Base-by-base conservation (phyloP, 805 yeast species). In the Candida tallmaniae region DNA sequence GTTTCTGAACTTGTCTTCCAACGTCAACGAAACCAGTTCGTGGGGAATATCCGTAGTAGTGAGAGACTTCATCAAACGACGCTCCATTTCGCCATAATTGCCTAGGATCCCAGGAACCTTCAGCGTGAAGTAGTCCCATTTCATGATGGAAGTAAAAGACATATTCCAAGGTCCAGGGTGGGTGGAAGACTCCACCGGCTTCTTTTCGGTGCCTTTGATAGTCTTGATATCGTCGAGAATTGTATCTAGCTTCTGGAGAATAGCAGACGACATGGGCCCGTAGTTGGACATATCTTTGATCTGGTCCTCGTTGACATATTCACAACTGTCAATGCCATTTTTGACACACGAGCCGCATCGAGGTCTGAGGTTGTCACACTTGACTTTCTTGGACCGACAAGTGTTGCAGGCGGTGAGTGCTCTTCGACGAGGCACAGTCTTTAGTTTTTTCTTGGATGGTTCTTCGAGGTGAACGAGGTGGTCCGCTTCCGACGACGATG, bases 351-450 rank as follows among this genome's bases (percentile, higher is more conserved):
- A 44, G 8, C 67, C 61, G 36, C 67, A 62, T 22, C 51, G 37
- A 1, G 68, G 68, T 20, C 62, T 42, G 21, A 45, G 39, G 35
- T 62, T 62, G 39, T 62, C 68, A 45, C 68, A 62, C 39, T 57
- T 59, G 36, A 59, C 56, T 35, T 62, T 62, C 37, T 59, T 59
- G 17, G 52, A 35, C 29, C 68, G 45, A 37, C 68, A 62, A 5
- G 56, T 50, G 38, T 60, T 65, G 42, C 68, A 62, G 1, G 68
- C 68, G 0, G 68, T 60, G n/a, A 58, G 41, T 1, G 64, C 63
- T 32, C 65, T 34, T 34, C 51, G 55, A 18, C 68, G 29, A 5
- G 55, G 27, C 7, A 14, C 16, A 6, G 32, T 8, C 14, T 34
- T 34, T 4, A 11, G 16, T 24, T 11, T 24, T 12, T 28, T 28